Conservation (phyloP, 495 filamentous ascomycete genomes). For the Penicillium nucicola region DNA sequence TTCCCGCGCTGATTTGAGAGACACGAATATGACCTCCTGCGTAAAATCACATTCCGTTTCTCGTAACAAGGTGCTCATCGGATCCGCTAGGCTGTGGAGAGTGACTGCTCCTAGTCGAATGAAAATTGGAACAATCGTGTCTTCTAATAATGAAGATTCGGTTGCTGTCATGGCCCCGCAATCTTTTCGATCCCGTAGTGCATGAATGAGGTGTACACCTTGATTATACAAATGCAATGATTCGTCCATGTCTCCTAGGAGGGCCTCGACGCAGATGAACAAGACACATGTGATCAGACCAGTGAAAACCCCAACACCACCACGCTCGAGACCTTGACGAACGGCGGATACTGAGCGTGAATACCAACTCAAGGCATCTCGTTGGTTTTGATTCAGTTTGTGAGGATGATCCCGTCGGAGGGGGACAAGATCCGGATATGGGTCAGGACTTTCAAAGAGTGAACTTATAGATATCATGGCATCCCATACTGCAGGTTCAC, state of each 20-base stretch:
- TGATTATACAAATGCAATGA: slow-evolving; percentile 34
- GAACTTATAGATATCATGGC: slow-evolving; percentile 54
- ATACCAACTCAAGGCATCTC: slow-evolving; percentile 39
- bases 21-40: slow-evolving; percentile 10
- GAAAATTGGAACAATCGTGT: slow-evolving; percentile 39
- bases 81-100: slow-evolving; percentile 4
- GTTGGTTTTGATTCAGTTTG: slow-evolving; percentile 38
- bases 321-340: slow-evolving; percentile 40
- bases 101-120: slow-evolving; percentile 28
- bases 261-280: slow-evolving; percentile 57
- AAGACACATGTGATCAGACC: slow-evolving; percentile 53
- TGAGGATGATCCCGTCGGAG: slow-evolving; percentile 15
- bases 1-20: slow-evolving; percentile 32
- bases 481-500: slow-evolving; percentile 58
- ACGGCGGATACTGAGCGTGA: slow-evolving; percentile 48
- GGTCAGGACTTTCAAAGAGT: slow-evolving; percentile 42
- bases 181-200: slow-evolving; percentile 24
- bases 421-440: slow-evolving; percentile 8
- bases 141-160: slow-evolving; percentile 21
- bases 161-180: slow-evolving; percentile 8
- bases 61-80: slow-evolving; percentile 9
- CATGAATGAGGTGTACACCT: slow-evolving; percentile 30
- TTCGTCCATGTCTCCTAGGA: slow-evolving; percentile 37
- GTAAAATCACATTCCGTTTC: neutral
- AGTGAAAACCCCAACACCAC: slow-evolving; percentile 27